These are phyloP conservation scores for Vitis cinerea DNA, from an alignment of 164 flowering plant genomes.

Conservation along the genomic window DNA sequence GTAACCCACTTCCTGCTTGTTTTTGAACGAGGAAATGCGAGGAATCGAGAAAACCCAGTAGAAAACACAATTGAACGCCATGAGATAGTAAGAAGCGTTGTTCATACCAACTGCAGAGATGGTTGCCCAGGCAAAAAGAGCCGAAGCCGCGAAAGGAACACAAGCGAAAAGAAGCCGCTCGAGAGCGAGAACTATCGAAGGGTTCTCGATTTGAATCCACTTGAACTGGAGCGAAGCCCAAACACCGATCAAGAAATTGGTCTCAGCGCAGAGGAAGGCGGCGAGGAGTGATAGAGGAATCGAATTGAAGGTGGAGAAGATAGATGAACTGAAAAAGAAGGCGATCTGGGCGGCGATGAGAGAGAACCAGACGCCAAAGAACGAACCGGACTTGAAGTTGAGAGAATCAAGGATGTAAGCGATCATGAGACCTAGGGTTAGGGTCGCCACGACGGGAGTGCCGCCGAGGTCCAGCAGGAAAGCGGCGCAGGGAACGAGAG, in stretches of 20 bases:
- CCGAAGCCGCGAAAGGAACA: slow-evolving; percentile 60
- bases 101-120: slow-evolving; percentile 80
- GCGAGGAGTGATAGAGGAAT: slow-evolving; percentile 56
- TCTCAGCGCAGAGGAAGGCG: slow-evolving; percentile 57
- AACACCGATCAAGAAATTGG: slow-evolving; percentile 74
- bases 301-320: slow-evolving; percentile 46
- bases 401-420: slow-evolving; percentile 87
- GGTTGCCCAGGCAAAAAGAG: slow-evolving; percentile 82
- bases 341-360: slow-evolving; percentile 74
- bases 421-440: slow-evolving; percentile 76
- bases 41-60: slow-evolving; percentile 90
- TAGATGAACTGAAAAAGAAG: slow-evolving; percentile 66
- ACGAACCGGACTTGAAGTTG: slow-evolving; percentile 67
- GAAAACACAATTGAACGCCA: slow-evolving; percentile 61
- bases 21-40: slow-evolving; percentile 70
- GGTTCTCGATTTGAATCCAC: slow-evolving; percentile 84
- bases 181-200: slow-evolving; percentile 74
- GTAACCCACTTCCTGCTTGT: slow-evolving; percentile 46
- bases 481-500: slow-evolving; percentile 74
- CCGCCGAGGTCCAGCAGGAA: slow-evolving; percentile 97
- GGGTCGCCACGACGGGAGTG: slow-evolving; percentile 64
- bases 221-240: slow-evolving; percentile 96
- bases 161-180: slow-evolving; percentile 90
- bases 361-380: slow-evolving; percentile 85
- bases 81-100: slow-evolving; percentile 70